Evolutionary conservation across 768 basidiomycete genomes (phyloP).

Genomic region (Dentipellis sp.): DNA sequence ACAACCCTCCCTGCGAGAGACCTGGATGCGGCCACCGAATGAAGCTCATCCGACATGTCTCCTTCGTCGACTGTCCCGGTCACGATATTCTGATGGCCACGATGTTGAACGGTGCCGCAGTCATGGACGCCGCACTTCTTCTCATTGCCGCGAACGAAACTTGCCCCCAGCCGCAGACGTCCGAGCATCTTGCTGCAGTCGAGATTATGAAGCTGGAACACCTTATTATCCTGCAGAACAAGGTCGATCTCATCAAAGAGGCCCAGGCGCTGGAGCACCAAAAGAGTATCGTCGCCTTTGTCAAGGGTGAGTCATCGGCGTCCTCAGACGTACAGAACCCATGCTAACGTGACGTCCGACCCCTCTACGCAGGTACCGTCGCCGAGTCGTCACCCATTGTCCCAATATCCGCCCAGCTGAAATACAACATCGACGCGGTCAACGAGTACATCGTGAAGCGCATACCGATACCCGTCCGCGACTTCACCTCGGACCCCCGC

Average conservation of each 20-base stretch:
- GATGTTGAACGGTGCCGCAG: constrained; percentile 99
- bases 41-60: constrained; percentile 93
- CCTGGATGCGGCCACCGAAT: constrained; percentile 86
- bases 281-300: constrained; percentile 91
- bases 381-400: constrained; percentile 97
- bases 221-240: constrained; percentile 97
- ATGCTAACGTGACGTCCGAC: neutral
- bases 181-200: constrained; percentile 95
- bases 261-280: constrained; percentile 90
- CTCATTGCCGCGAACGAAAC: constrained; percentile 98
- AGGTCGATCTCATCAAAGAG: constrained; percentile 97
- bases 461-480: constrained; percentile 89
- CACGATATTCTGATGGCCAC: constrained; percentile 99
- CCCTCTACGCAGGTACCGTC: constrained; percentile 65
- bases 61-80: constrained; percentile 95
- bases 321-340: neutral
- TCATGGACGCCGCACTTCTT: constrained; percentile 97
- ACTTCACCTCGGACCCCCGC: constrained; percentile 85
- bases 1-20: constrained; percentile 86
- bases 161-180: constrained; percentile 98
- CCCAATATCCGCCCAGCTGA: constrained; percentile 96
- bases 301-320: constrained; percentile 56
- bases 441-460: constrained; percentile 97
- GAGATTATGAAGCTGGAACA: constrained; percentile 99
- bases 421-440: constrained; percentile 99